Percentiles rank a stretch among this genome's conserved stretches.
Evolutionary conservation across 345 rosid genomes (phyloP).

Genomic region (Eucalyptus pauciflora): DNA sequence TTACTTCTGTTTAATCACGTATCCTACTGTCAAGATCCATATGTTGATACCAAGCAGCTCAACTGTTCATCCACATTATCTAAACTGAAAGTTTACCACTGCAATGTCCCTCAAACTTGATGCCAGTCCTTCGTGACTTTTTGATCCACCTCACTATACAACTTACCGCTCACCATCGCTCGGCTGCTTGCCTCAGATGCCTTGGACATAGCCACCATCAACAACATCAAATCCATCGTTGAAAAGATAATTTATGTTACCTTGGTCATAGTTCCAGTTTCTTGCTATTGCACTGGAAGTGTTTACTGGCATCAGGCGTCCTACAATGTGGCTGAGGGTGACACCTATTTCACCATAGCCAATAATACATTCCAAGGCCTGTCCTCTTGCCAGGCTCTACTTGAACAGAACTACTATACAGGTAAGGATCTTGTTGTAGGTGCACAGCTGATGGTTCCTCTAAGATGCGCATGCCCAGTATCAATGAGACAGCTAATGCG

Average conservation of each 20-base stretch:
- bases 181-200: constrained; percentile 9
- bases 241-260: not conserved
- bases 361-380: no score
- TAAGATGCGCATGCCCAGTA: no score
- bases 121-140: constrained; percentile 17
- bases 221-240: not conserved
- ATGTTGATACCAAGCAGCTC: not conserved
- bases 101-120: not conserved
- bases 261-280: constrained; percentile 4
- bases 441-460: no score
- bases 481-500: constrained; percentile 25
- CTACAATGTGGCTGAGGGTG: no score
- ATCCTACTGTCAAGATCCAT: not conserved
- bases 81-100: not conserved
- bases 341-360: no score
- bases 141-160: not conserved
- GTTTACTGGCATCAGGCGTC: not conserved
- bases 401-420: no score
- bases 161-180: constrained; percentile 2
- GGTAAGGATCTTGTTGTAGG: no score
- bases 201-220: not conserved
- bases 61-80: not conserved
- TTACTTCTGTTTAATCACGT: not conserved
- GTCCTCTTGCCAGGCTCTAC: no score
- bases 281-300: not conserved